Evolutionary conservation across 2,329 filamentous ascomycete species (phyloP), one percentile per base, ranked within the genome.

Genomic region (Fusarium chaquense): DNA sequence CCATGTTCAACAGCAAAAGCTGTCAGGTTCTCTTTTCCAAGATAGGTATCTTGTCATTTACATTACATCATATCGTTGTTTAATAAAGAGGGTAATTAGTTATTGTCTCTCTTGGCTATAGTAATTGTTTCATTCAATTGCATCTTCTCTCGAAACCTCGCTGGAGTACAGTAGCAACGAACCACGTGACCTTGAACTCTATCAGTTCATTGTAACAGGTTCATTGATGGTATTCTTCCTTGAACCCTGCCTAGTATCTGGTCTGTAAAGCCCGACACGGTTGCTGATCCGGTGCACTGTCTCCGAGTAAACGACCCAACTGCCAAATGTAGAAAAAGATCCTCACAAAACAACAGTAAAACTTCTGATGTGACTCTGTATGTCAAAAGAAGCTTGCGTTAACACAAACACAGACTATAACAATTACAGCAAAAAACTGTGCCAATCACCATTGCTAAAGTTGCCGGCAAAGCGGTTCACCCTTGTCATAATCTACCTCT

Each of bases 321-420:
- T 66, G 13, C 60, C 61, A 57, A 62, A 69, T 50, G 35, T 56
- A 70, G 66, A 58, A 69, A 67, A 32, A 22, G 67, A 67, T 62
- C 56, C 57, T 62, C 66, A 54, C 40, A 40, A 54, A 62, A 45
- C 60, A 40, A 49, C 33, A 47, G 40, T 28, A 56, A 35, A 49
- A 30, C 53, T 38, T 49, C 55, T 26, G 40, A 49, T 56, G 62
- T 24, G 36, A 70, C 67, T 63, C 49, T 70, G 67, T 61, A 64
- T 54, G 67, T 71, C 41, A 41, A 36, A 43, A 52, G 49, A 43
- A 51, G 56, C 58, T 47, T 43, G 47, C 51, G 58, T 53, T 41
- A 58, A 52, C 54, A 52, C 32, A 30, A 52, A 52, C 35, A 30
- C 24, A 49, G 20, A 41, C 67, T 52, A 64, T 26, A 64, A 55